Base-by-base conservation (phyloP, 1,139 yeast species). In the Starmera stellimalicola region DNA sequence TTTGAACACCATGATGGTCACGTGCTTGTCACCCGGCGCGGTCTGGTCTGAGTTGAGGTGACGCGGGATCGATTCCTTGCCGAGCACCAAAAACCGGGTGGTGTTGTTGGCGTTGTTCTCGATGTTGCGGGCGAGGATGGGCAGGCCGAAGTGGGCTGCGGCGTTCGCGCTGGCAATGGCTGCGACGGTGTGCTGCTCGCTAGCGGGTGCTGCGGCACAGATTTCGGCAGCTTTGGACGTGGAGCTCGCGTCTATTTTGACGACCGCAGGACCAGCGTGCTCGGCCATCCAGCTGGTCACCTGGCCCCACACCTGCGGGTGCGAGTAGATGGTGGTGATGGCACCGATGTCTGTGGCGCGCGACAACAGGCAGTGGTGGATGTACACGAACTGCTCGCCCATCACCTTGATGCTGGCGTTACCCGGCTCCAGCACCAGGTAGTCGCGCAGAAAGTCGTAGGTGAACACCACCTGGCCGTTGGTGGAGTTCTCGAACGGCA, bases 261-360 rank as follows among this genome's bases (percentile, higher is more conserved):
- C 64, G 70, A 40, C 25, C 12, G 6, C 8, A 12, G 56, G 38
- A 26, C 60, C 54, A 25, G 59, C 57, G 33, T 64, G 46, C 4
- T 54, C 43, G n/a, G 54, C 50, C 33, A 81, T 52, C 52, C 77
- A 79, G 10, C 62, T 54, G 3, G 70, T 64, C 30, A 84, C 79
- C 53, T 91, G 98, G 4, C 96, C 94, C 98, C 98, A 91, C 0
- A 87, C 98, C 54, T 91, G 98, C 4, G 98, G 97, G 55, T 91
- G 98, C 3, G 95, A 81, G 58, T 83, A 83, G 18, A 91, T 68
- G 26, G 68, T 71, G 12, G 59, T 58, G 34, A 79, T 67, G 14
- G 68, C 54, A 2, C 60, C 49, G 2, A 76, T 46, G 22, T 63
- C 63, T 14, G 52, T 53, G 3, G 71, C 62, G 32, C 68, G 63